phyloP scores from a whole-genome alignment of 495 filamentous ascomycete species.

The Parmelia sp. region DNA sequence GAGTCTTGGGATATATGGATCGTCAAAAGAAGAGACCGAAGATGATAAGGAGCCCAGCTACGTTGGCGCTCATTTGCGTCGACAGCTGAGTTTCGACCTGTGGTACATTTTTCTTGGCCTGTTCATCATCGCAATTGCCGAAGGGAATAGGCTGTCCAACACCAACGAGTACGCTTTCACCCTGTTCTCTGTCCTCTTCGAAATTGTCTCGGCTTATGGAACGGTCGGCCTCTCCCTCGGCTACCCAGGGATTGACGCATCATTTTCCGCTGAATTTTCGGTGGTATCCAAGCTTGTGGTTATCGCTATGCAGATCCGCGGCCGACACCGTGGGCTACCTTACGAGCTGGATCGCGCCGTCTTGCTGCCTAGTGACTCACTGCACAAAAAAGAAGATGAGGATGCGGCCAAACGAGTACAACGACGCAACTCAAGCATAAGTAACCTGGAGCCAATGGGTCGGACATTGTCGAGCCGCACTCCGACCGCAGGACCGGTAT shows the following conservation, averaged over 20 bases:
- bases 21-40: constrained; percentile 44
- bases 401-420: constrained; percentile 49
- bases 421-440: constrained; percentile 49
- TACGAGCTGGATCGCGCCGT: constrained; percentile 91
- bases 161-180: constrained; percentile 58
- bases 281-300: constrained; percentile 84
- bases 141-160: constrained; percentile 58
- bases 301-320: constrained; percentile 88
- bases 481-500: constrained; percentile 14
- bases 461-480: constrained; percentile 15
- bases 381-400: constrained; percentile 62
- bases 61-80: constrained; percentile 77
- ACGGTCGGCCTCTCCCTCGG: constrained; percentile 89
- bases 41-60: constrained; percentile 62
- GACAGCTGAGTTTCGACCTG: constrained; percentile 87
- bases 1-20: constrained; percentile 72
- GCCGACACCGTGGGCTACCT: constrained; percentile 84
- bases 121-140: constrained; percentile 81
- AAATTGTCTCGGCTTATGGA: constrained; percentile 87
- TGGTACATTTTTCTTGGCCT: constrained; percentile 89
- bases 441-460: constrained; percentile 30
- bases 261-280: constrained; percentile 72
- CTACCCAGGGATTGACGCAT: constrained; percentile 64
- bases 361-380: constrained; percentile 67
- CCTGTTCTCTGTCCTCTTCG: constrained; percentile 78